Base-by-base conservation (phyloP, 495 filamentous ascomycete genomes). In the Corynascus novoguineensis region DNA sequence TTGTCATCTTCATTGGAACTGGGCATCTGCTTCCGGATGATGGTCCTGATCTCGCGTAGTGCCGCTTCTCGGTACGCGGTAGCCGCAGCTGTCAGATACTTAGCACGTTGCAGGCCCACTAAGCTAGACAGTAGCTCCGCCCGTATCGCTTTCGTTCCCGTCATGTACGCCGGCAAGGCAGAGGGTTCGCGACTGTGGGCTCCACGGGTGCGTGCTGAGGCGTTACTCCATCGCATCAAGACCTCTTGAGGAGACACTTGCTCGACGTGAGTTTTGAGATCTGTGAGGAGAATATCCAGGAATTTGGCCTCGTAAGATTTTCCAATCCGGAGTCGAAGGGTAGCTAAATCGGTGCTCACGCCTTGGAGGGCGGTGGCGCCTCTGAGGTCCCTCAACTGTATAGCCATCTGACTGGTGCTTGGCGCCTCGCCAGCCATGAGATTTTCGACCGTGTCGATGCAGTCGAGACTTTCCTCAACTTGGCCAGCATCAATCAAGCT, bases 1-100 rank as follows among this genome's bases (percentile, higher is more conserved):
- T 84, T 87, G 63, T 97, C 93, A 64, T 97, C 92, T 53, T 96
- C 92, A 64, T 82, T 92, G 32, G 90, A 93, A 61, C 88, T 93
- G 4, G 93, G 93, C 46, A 99, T 78, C 28, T 90, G 85, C 53
- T 84, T 79, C 35, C 90, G 85, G 45, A 99, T 93, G 21, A 97
- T 76, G 21, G 80, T 85, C 59, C 92, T 89, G 65, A 97, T 86
- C 72, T 97, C 93, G 19, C 88, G 84, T 48, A 95, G 72, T 14
- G 92, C 81, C 0, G 89, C 84, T n/a, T 92, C 92, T 58, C 91
- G 83, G 71, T 95, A 97, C 1, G 88, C 84, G 17, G 86, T 81
- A 12, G 90, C 86, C 27, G 93, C 93, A 32, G 86, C 82, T 25
- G 82, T 82, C 2, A 90, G 86, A 62, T 89, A 85, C 48, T 82